These are phyloP conservation scores for Pisolithus marmoratus DNA, from an alignment of 768 basidiomycete species.

Conservation along the genomic window DNA sequence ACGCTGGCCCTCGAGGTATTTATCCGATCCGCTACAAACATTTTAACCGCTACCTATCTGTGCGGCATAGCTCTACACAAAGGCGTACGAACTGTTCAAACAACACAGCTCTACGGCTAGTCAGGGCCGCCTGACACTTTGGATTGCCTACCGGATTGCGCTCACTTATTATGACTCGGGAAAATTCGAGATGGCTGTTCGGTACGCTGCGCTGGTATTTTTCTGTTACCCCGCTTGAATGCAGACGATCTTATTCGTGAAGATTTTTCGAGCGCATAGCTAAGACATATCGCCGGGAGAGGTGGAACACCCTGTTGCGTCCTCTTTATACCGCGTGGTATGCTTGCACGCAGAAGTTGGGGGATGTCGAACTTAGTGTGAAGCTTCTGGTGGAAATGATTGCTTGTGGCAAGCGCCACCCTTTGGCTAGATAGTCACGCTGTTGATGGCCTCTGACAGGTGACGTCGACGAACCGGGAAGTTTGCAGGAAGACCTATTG, in stretches of 20 bases:
- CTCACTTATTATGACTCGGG: constrained; percentile 75
- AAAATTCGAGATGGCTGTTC: constrained; percentile 84
- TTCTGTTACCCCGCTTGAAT: not conserved
- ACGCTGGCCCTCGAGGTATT: constrained; percentile 75
- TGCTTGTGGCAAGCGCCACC: constrained; percentile 51
- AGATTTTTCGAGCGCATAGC: constrained; percentile 94
- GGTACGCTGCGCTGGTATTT: constrained; percentile 38
- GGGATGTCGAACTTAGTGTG: constrained; percentile 71
- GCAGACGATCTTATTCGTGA: not conserved
- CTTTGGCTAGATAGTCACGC: not conserved
- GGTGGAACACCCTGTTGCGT: constrained; percentile 69
- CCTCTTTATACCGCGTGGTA: constrained; percentile 79
- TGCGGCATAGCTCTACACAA: constrained; percentile 71
- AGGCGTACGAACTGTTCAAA: constrained; percentile 92
- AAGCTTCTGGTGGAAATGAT: constrained; percentile 80
- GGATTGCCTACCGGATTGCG: constrained; percentile 88
- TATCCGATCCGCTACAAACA: not conserved
- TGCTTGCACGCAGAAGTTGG: constrained; percentile 71
- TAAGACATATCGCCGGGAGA: constrained; percentile 79
- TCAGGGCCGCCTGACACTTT: constrained; percentile 81
- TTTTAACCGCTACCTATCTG: not conserved
- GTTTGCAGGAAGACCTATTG: constrained; percentile 66
- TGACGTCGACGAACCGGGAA: constrained; percentile 41
- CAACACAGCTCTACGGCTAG: constrained; percentile 49
- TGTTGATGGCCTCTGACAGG: constrained; percentile 24